Base-by-base conservation (phyloP, 371 early-diverging fungal species). In the Cokeromyces recurvatus region DNA sequence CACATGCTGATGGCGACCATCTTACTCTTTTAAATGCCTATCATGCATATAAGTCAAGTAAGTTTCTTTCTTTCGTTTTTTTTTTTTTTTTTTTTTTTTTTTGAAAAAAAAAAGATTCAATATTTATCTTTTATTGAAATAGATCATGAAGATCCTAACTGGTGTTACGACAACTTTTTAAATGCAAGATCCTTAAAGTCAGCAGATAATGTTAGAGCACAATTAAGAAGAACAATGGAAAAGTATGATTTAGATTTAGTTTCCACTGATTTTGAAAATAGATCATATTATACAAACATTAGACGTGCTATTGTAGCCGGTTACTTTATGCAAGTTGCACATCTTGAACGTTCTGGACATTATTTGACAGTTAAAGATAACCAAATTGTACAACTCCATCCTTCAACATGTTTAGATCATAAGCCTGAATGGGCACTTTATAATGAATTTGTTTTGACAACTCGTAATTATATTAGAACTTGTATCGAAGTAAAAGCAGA, bases 281-380 rank as follows among this genome's bases (percentile, higher is more conserved):
- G 78, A 46, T 61, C 72, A 9, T 94, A 91, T 40, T 94, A 91
- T 59, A 68, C 66, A 19, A 90, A 89, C 40, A 94, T 97, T 46
- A 81, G 95, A 46, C 79, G 81, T 59, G 94, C 97, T 1, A 64
- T 98, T 51, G 66, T 84, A 0, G 70, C 90, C 11, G 97, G 97
- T 16, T 96, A 87, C 77, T 97, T 96, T 64, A 97, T 97, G 98
- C 96, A 97, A 64, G 94, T 90, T 1, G 98, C 95, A 1, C 94
- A 96, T 65, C 64, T 89, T 42, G 94, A 95, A 52, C 77, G 87
- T 24, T 81, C 81, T 4, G 94, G 94, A 1, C 87, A 87, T 56
- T 98, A 97, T 64, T 55, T 92, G 58, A 97, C 97, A 0, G 82
- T 89, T 51, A 96, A 95, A 78, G 98, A 98, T 65, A 92, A 97